These are phyloP conservation scores for Cryptococcus hybrid DNA, from an alignment of 1,284 basidiomycete genomes.

Conservation along the genomic window DNA sequence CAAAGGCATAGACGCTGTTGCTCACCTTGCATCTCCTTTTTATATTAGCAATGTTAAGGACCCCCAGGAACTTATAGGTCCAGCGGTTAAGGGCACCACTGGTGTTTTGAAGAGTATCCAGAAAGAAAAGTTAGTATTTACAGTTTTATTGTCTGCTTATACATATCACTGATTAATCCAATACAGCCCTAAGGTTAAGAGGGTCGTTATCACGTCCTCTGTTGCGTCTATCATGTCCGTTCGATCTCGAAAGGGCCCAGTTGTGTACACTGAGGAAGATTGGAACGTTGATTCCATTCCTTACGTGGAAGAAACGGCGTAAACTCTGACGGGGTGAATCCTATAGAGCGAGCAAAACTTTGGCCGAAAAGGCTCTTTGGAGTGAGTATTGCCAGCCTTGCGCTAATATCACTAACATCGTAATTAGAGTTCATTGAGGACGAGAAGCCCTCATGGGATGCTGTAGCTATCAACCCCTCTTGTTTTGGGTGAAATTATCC, in stretches of 20 bases:
- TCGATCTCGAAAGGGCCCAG: constrained; percentile 13
- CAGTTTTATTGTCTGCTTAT: not conserved
- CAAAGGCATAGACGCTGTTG: constrained; percentile 63
- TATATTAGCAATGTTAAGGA: constrained; percentile 37
- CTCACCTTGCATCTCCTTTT: constrained; percentile 35
- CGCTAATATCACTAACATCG: not conserved
- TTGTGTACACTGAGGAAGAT: constrained; percentile 49
- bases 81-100: constrained; percentile 63
- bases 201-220: constrained; percentile 68
- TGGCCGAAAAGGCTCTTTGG: constrained; percentile 61
- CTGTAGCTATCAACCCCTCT: constrained; percentile 57
- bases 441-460: constrained; percentile 59
- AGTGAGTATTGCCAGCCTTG: constrained; percentile 16
- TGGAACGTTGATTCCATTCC: constrained; percentile 66
- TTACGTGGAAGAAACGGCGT: constrained; percentile 58
- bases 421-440: constrained; percentile 56
- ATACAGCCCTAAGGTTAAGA: constrained; percentile 55
- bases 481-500: constrained; percentile 56
- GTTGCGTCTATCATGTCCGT: constrained; percentile 54
- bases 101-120: constrained; percentile 59
- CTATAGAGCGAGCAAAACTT: constrained; percentile 55
- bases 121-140: constrained; percentile 54
- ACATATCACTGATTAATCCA: not conserved
- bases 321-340: constrained; percentile 55
- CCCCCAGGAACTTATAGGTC: constrained; percentile 57